Conservation (phyloP, 2,329 filamentous ascomycete species). For the Epichloe elymi region DNA sequence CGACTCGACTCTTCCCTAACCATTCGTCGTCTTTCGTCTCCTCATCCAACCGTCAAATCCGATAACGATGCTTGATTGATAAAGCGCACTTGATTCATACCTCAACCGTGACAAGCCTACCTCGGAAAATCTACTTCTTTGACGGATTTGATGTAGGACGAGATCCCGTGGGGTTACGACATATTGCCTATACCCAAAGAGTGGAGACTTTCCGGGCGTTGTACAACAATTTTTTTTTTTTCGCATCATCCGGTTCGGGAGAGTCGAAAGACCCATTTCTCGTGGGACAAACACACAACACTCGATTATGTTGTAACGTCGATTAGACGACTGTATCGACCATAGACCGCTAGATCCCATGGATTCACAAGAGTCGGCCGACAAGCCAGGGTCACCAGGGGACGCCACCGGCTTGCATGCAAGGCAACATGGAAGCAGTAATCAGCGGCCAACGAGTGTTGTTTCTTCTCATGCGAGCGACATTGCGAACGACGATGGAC, state of each 20-base stretch:
- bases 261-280: background rate
- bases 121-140: background rate
- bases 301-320: constrained; percentile 9
- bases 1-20: background rate
- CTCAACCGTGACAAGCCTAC: background rate
- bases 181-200: background rate
- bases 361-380: constrained; percentile 23
- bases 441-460: constrained; percentile 44
- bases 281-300: background rate
- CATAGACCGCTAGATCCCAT: constrained; percentile 14
- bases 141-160: background rate
- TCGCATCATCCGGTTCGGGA: background rate
- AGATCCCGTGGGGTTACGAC: background rate
- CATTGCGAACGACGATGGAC: constrained; percentile 44
- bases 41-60: background rate
- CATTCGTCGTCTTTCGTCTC: background rate
- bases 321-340: background rate
- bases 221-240: background rate
- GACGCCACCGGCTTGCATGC: constrained; percentile 26
- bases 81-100: background rate
- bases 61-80: background rate
- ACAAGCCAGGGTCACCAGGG: constrained; percentile 22
- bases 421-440: constrained; percentile 20
- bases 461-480: constrained; percentile 64
- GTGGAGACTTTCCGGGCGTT: background rate